Conservation (phyloP, 371 early-diverging fungal species). For the Actinomucor elegans region DNA sequence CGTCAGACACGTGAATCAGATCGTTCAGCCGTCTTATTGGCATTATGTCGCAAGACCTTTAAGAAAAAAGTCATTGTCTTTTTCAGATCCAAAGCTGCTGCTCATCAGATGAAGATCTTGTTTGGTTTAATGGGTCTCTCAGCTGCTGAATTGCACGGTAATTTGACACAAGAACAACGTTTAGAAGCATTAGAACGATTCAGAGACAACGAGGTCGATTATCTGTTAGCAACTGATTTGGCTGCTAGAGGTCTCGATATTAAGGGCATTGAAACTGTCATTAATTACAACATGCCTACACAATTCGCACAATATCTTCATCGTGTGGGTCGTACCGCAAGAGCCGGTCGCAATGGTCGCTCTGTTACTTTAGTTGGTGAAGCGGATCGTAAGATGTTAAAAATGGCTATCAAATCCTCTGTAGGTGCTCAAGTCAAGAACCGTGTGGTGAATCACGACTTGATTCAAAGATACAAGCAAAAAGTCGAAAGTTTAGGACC, state of each 20-base stretch:
- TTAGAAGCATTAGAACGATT: constrained; percentile 92
- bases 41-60: constrained; percentile 84
- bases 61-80: constrained; percentile 84
- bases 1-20: constrained; percentile 82
- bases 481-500: constrained; percentile 64
- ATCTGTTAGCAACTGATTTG: constrained; percentile 97
- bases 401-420: constrained; percentile 88
- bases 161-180: constrained; percentile 94
- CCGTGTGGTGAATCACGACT: constrained; percentile 78
- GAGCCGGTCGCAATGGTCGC: constrained; percentile 90
- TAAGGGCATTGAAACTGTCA: constrained; percentile 96
- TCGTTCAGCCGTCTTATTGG: constrained; percentile 81
- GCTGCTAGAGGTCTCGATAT: constrained; percentile 99
- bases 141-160: constrained; percentile 98
- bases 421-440: constrained; percentile 75
- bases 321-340: constrained; percentile 99
- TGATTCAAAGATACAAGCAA: constrained; percentile 72
- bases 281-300: constrained; percentile 99
- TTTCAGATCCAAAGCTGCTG: constrained; percentile 90
- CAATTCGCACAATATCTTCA: constrained; percentile 97
- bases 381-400: constrained; percentile 89
- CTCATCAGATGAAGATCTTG: constrained; percentile 95
- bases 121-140: constrained; percentile 90
- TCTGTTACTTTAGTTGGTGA: constrained; percentile 93
- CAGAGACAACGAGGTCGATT: constrained; percentile 84